These are phyloP conservation scores for Colletotrichum brevisporum DNA, from an alignment of 2,329 filamentous ascomycete species.

Conservation along the genomic window DNA sequence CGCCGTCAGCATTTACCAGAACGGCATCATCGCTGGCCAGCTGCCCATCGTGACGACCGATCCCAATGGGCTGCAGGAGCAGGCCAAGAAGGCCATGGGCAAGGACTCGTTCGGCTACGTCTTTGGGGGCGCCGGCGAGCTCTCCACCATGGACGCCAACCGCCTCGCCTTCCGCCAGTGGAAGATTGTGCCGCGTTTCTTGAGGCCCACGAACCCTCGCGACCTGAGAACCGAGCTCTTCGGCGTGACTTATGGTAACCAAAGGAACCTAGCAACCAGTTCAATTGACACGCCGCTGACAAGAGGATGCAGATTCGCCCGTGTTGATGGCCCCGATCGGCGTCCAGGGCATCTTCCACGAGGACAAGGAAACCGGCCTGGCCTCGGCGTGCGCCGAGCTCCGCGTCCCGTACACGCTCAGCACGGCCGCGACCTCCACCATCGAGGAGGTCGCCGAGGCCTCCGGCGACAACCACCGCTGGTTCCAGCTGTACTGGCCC, in stretches of 20 bases:
- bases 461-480: constrained; percentile 70
- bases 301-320: constrained; percentile 55
- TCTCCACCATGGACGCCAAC: constrained; percentile 73
- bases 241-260: constrained; percentile 60
- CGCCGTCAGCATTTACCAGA: constrained; percentile 63
- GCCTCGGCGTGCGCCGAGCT: constrained; percentile 73
- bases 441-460: constrained; percentile 77
- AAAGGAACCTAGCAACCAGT: neutral
- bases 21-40: constrained; percentile 63
- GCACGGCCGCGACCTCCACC: constrained; percentile 72
- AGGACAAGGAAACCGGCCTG: constrained; percentile 74
- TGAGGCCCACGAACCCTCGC: constrained; percentile 59
- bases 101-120: constrained; percentile 71
- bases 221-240: constrained; percentile 68
- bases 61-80: constrained; percentile 68
- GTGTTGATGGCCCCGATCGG: constrained; percentile 78
- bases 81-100: constrained; percentile 64
- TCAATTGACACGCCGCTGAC: constrained; percentile 1
- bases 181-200: constrained; percentile 67
- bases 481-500: constrained; percentile 85
- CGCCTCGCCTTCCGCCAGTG: constrained; percentile 68
- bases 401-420: constrained; percentile 76
- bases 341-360: constrained; percentile 77
- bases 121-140: constrained; percentile 73
- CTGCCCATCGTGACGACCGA: constrained; percentile 71